Conservation (phyloP, 2,329 filamentous ascomycete genomes). For the Periconia sp. region DNA sequence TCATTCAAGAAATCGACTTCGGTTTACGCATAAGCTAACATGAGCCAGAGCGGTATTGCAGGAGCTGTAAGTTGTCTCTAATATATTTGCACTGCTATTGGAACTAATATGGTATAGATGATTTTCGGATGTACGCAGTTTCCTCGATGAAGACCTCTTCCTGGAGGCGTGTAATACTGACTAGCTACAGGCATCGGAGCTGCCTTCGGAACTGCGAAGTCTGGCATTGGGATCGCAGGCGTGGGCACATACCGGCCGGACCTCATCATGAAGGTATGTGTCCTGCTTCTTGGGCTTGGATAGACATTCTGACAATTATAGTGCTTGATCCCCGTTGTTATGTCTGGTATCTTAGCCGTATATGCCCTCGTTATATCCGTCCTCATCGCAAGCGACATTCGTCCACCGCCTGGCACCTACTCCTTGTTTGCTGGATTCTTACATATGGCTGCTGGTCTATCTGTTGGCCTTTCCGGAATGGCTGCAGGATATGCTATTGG, state of each 20-base stretch:
- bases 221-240: conserved; percentile 83
- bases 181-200: conserved; percentile 63
- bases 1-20: conserved; percentile 13
- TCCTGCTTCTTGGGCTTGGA: not conserved
- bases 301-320: conserved; percentile 39
- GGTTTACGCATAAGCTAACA: conserved; percentile 35
- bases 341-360: conserved; percentile 99
- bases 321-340: conserved; percentile 87
- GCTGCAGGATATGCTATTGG: conserved; percentile 71
- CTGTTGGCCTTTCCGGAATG: conserved; percentile 58
- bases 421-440: conserved; percentile 90
- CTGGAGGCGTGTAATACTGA: conserved; percentile 16
- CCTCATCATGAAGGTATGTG: conserved; percentile 81
- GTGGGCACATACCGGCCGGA: conserved; percentile 84
- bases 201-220: conserved; percentile 85
- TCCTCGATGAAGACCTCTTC: not conserved
- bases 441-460: conserved; percentile 87
- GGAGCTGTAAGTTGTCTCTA: conserved; percentile 56
- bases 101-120: conserved; percentile 55
- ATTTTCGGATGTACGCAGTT: conserved; percentile 72
- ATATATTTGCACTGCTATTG: conserved; percentile 15
- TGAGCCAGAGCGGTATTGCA: conserved; percentile 69
- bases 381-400: conserved; percentile 88
- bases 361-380: conserved; percentile 97
- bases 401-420: conserved; percentile 69